Percentiles rank a stretch among this genome's conserved stretches.
Evolutionary conservation across 2,329 filamentous ascomycete species (phyloP).

Genomic region (Ascochyta koolunga): DNA sequence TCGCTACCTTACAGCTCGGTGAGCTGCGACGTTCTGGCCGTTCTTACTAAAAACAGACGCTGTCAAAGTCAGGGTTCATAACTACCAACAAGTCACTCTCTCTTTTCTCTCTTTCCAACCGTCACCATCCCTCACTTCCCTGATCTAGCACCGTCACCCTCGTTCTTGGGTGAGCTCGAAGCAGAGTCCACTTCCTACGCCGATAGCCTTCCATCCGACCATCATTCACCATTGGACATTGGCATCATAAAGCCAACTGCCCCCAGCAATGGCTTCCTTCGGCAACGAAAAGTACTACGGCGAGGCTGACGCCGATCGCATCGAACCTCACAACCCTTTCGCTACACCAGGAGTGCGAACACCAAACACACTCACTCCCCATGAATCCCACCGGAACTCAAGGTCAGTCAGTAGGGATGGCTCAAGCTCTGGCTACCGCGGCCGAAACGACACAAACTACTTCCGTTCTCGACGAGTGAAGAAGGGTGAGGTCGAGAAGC

Average conservation of each 20-base stretch:
- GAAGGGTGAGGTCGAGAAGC: conserved; percentile 76
- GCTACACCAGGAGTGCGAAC: conserved; percentile 21
- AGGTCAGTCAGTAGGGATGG: conserved; percentile 16
- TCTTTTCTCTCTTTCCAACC: conserved; percentile 1
- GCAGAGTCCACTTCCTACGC: not conserved
- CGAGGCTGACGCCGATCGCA: conserved; percentile 11
- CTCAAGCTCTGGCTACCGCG: conserved; percentile 16
- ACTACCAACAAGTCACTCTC: conserved; percentile 12
- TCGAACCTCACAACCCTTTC: conserved; percentile 23
- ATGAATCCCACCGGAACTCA: conserved; percentile 15
- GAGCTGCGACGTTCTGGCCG: conserved; percentile 14
- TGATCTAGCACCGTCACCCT: conserved; percentile 11
- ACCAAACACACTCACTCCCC: conserved; percentile 17
- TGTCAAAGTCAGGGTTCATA: conserved; percentile 12
- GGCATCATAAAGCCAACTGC: conserved; percentile 1
- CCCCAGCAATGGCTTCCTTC: conserved; percentile 11
- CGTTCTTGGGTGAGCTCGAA: conserved; percentile 11
- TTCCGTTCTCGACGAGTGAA: conserved; percentile 76
- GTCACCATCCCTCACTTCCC: conserved; percentile 1
- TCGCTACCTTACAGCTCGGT: conserved; percentile 12
- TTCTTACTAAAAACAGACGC: conserved; percentile 17
- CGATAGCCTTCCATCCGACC: not conserved
- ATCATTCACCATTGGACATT: not conserved
- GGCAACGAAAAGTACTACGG: conserved; percentile 16
- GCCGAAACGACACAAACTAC: conserved; percentile 41